phyloP scores from a whole-genome alignment of 2,329 filamentous ascomycete genomes.

The Achaetomium macrosporum region DNA sequence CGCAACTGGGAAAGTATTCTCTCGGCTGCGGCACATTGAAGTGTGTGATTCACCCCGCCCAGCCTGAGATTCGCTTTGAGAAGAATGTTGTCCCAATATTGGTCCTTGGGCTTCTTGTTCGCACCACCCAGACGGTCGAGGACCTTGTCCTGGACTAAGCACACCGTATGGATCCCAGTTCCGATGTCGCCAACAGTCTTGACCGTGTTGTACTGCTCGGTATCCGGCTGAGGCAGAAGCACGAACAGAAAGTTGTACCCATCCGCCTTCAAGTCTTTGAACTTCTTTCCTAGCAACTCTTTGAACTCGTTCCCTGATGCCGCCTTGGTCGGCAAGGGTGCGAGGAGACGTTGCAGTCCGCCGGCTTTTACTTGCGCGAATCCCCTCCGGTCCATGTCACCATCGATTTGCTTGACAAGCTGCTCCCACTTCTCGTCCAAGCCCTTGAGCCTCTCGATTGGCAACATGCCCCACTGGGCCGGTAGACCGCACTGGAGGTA shows the following conservation, averaged over 20 bases:
- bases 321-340: background rate
- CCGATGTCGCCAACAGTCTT: background rate
- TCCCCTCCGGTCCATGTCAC: no score
- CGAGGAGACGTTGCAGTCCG: no score
- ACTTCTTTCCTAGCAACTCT: background rate
- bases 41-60: background rate
- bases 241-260: background rate
- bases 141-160: background rate
- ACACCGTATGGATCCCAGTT: background rate
- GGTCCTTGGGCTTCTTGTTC: no score
- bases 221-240: background rate
- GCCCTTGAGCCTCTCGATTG: no score
- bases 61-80: constrained; percentile 3
- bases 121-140: background rate
- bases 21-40: background rate
- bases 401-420: no score
- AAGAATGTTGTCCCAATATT: background rate
- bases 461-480: no score
- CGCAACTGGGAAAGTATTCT: background rate
- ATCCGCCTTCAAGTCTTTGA: background rate
- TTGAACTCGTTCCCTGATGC: background rate
- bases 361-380: no score
- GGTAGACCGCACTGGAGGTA: no score
- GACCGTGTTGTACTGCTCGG: background rate
- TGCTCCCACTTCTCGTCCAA: no score